Percentiles rank a stretch among this genome's conserved stretches.
Conservation (phyloP, 306 rosid species). For the Inga oerstediana region DNA sequence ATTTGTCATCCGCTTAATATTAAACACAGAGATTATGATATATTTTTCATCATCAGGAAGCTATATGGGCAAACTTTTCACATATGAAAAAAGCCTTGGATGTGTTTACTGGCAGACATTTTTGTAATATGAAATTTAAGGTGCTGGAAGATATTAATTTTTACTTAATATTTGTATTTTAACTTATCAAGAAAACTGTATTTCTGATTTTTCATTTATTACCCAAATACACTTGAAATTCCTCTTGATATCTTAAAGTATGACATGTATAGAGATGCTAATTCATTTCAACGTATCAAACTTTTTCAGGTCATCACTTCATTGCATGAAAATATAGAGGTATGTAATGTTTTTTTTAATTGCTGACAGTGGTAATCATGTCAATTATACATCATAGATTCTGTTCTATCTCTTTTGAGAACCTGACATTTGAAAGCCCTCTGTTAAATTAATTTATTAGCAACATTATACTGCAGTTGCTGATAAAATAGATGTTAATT, state of each 20-base stretch:
- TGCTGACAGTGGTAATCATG: background rate
- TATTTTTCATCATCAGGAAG: background rate
- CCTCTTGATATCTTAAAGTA: background rate
- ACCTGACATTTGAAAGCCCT: too few relatives aligned
- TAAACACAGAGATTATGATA: background rate
- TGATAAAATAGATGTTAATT: too few relatives aligned
- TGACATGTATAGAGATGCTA: slow-evolving; percentile 11
- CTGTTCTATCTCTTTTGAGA: slow-evolving; percentile 7
- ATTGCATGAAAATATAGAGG: slow-evolving; percentile 79
- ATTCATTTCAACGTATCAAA: slow-evolving; percentile 18
- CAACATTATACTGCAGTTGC: too few relatives aligned
- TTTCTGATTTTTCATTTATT: slow-evolving; percentile 22
- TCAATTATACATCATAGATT: background rate
- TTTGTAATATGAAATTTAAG: slow-evolving; percentile 14
- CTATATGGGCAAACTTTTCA: background rate
- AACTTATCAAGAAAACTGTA: background rate
- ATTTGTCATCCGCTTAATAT: slow-evolving; percentile 1
- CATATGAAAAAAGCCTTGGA: slow-evolving; percentile 1
- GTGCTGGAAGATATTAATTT: background rate
- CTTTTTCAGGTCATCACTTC: slow-evolving; percentile 77
- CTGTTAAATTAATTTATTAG: too few relatives aligned
- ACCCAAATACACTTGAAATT: slow-evolving; percentile 2
- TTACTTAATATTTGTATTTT: background rate
- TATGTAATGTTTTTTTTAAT: slow-evolving; percentile 32
- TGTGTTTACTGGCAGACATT: background rate